Evolutionary conservation across 75 land plant species (phyloP).

Genomic region (Chamaecyparis obtusa): DNA sequence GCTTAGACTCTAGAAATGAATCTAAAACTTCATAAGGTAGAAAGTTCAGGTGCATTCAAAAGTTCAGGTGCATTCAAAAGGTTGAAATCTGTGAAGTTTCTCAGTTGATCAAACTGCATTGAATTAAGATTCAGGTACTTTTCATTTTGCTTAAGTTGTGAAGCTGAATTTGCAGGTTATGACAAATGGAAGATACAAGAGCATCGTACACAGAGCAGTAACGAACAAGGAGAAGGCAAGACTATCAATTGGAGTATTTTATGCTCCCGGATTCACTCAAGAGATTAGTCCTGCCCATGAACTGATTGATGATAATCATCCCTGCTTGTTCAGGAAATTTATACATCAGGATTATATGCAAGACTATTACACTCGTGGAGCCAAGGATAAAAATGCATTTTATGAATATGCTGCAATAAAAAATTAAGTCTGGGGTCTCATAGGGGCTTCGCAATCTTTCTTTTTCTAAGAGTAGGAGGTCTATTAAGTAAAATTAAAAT

Average conservation of each 20-base stretch:
- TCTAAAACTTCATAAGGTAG: too few species aligned
- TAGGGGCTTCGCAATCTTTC: too few species aligned
- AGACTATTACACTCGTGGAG: not conserved
- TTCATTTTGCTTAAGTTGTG: not conserved
- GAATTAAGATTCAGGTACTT: not conserved
- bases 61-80: not conserved
- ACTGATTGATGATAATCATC: constrained; percentile 14
- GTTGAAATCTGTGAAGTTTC: not conserved
- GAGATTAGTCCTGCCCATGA: constrained; percentile 33
- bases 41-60: not conserved
- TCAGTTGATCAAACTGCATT: too few species aligned
- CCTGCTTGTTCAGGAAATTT: constrained; percentile 26
- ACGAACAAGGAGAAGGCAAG: constrained; percentile 25
- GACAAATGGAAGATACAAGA: constrained; percentile 15
- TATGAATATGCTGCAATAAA: constrained; percentile 5
- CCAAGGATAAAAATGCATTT: not conserved
- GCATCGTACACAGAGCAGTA: constrained; percentile 47
- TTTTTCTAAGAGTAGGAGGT: too few species aligned
- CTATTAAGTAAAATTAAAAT: too few species aligned
- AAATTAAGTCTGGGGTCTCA: not conserved
- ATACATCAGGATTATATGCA: not conserved
- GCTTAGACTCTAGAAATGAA: too few species aligned
- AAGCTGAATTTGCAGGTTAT: constrained; percentile 27
- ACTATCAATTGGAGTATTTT: constrained; percentile 14
- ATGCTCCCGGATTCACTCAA: not conserved